Base-by-base conservation (phyloP, 2,329 filamentous ascomycete species). In the Pseudocercospora ulei region DNA sequence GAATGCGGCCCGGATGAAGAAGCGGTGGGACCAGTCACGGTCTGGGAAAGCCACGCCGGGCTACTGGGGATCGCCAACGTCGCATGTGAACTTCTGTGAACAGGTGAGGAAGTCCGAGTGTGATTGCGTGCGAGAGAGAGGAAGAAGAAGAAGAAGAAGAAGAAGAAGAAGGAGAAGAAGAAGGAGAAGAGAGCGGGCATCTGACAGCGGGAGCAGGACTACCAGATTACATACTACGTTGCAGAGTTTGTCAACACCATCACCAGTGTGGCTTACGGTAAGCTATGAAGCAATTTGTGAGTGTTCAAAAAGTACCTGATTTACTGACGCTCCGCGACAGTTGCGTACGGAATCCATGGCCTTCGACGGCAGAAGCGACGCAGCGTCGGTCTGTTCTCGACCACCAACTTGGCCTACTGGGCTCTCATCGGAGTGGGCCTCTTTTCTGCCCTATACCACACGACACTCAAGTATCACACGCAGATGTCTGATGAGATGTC, bases 171-270 rank as follows among this genome's bases (percentile, higher is more conserved):
- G 1, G 17, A 22, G 12, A 11, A 13, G 5, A 18, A 9, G 7
- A 12, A 3, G 1, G 17, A 11, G 29, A 12, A 11, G 14, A 5
- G 5, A 11, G 9, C 4, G 9, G 5, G 5, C 5, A n/a, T 13
- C 14, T 36, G 8, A 34, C 14, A 18, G 11, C 34, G 4, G 14
- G 16, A 4, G 24, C 26, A 53, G 47, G 50, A 54, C 39, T 54
- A 52, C 25, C 39, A 49, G 28, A 43, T 51, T 34, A 52, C 50
- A 2, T 14, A 43, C 17, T 53, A 46, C 24, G 30, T 53, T 11
- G 51, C 41, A 13, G 52, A 55, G 27, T 55, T 55, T 44, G 46
- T 54, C 50, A 55, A 55, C 31, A 53, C 52, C 3, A 5, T 54
- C n/a, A 54, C 51, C 2, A 53, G 46, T 28, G 36, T 54, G 18